phyloP scores from a whole-genome alignment of 352 stramenopile species.

The Elongisporangium anandrum region DNA sequence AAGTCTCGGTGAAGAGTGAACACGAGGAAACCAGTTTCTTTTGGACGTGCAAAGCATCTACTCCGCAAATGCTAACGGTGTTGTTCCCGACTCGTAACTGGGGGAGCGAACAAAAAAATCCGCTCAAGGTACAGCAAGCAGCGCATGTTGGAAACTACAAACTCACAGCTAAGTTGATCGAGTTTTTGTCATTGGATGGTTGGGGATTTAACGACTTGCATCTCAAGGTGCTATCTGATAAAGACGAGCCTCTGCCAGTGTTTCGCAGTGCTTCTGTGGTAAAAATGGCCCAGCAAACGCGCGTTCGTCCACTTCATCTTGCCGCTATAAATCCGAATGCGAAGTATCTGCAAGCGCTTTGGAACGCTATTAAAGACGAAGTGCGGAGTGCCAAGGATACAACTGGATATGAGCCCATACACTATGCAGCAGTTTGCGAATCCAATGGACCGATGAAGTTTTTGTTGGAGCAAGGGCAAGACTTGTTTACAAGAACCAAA shows the following conservation, averaged over 20 bases:
- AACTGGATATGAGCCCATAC: constrained; percentile 52
- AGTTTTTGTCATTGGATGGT: constrained; percentile 38
- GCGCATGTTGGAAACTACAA: constrained; percentile 33
- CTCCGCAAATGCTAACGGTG: constrained; percentile 59
- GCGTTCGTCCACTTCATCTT: constrained; percentile 65
- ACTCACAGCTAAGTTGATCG: constrained; percentile 31
- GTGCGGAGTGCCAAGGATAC: constrained; percentile 51
- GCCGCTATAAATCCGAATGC: constrained; percentile 72
- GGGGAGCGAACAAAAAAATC: neutral
- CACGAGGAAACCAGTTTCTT: constrained; percentile 20
- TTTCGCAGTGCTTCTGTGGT: constrained; percentile 62
- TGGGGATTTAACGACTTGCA: constrained; percentile 68
- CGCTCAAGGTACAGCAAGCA: constrained; percentile 17
- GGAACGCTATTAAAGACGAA: constrained; percentile 46
- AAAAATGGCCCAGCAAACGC: constrained; percentile 61
- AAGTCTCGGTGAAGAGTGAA: neutral
- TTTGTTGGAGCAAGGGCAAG: constrained; percentile 48
- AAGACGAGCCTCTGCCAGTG: constrained; percentile 26
- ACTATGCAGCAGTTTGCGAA: constrained; percentile 63
- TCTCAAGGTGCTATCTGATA: constrained; percentile 42
- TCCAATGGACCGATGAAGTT: constrained; percentile 48
- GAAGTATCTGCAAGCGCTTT: constrained; percentile 57
- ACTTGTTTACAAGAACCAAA: constrained; percentile 55
- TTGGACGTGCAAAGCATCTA: constrained; percentile 39
- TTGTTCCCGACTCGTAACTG: constrained; percentile 62